These are phyloP conservation scores for Picocystis sp. DNA, from an alignment of 163 green algal genomes.

Conservation along the genomic window DNA sequence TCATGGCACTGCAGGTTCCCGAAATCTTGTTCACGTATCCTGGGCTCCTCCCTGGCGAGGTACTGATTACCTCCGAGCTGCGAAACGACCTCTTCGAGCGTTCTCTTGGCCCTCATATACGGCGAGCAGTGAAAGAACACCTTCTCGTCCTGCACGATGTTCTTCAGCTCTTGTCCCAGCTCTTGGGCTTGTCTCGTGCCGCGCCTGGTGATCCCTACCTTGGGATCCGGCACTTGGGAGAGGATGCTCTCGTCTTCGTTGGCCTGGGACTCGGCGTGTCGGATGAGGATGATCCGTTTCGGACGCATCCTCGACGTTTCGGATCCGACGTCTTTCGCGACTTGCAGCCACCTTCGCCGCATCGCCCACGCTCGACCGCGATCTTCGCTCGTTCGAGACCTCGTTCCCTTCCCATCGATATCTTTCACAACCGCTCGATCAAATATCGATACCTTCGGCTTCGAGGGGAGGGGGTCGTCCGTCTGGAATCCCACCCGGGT, in stretches of 20 bases:
- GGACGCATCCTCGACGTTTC: not conserved
- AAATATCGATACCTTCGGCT: too few relatives aligned
- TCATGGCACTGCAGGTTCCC: slow-evolving; percentile 2
- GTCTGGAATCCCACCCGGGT: too few relatives aligned
- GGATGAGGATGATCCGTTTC: slow-evolving; percentile 5
- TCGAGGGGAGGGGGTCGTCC: too few relatives aligned
- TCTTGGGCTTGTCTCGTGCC: not conserved
- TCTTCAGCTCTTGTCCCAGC: not conserved
- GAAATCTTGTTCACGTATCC: slow-evolving; percentile 5
- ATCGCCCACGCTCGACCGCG: too few relatives aligned
- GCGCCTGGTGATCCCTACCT: not conserved
- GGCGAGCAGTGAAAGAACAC: slow-evolving; percentile 4
- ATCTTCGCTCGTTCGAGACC: too few relatives aligned
- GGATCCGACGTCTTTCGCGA: too few relatives aligned
- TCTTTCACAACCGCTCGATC: too few relatives aligned
- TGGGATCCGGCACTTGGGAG: not conserved
- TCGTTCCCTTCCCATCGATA: too few relatives aligned
- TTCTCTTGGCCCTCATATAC: slow-evolving; percentile 1
- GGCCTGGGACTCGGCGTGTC: slow-evolving; percentile 1
- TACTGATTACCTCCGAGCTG: not conserved
- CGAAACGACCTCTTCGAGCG: not conserved
- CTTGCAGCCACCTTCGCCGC: too few relatives aligned
- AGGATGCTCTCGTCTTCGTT: slow-evolving; percentile 5
- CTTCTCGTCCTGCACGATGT: slow-evolving; percentile 4
- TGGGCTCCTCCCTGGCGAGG: not conserved